Evolutionary conservation across 2,329 filamentous ascomycete genomes (phyloP).

Genomic region (Pseudogymnoascus sp.): DNA sequence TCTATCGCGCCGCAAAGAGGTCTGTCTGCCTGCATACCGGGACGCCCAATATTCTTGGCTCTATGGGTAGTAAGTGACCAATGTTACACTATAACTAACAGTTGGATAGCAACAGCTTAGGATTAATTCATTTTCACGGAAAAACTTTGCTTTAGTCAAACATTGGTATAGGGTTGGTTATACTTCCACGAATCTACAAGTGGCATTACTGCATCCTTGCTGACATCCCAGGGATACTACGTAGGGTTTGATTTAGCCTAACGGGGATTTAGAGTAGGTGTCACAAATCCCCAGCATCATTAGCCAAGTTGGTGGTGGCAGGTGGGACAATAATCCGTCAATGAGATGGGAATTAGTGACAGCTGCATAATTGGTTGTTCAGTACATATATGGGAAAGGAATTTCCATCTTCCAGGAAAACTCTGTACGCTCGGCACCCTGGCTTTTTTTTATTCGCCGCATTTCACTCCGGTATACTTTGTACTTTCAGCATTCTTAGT

Average conservation of each 20-base stretch:
- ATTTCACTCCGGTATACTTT: background rate
- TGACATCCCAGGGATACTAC: background rate
- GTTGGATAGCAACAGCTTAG: background rate
- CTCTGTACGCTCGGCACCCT: background rate
- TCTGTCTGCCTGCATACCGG: background rate
- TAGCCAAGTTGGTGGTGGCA: background rate
- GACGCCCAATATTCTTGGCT: background rate
- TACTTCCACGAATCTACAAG: background rate
- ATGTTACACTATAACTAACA: background rate
- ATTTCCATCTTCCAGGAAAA: background rate
- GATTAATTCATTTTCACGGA: background rate
- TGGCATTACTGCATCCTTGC: background rate
- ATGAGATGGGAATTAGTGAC: background rate
- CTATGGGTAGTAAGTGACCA: background rate
- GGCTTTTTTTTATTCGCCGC: background rate
- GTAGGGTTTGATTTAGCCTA: background rate
- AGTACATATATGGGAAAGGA: background rate
- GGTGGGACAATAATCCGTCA: background rate
- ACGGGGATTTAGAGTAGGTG: background rate
- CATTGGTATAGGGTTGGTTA: background rate
- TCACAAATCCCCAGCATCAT: background rate
- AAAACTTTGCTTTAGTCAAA: background rate
- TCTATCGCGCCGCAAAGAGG: too few species aligned
- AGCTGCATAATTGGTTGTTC: background rate
- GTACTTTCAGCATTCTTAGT: background rate